Base-by-base conservation (phyloP, 495 filamentous ascomycete genomes). In the Penicillium coprophilum region DNA sequence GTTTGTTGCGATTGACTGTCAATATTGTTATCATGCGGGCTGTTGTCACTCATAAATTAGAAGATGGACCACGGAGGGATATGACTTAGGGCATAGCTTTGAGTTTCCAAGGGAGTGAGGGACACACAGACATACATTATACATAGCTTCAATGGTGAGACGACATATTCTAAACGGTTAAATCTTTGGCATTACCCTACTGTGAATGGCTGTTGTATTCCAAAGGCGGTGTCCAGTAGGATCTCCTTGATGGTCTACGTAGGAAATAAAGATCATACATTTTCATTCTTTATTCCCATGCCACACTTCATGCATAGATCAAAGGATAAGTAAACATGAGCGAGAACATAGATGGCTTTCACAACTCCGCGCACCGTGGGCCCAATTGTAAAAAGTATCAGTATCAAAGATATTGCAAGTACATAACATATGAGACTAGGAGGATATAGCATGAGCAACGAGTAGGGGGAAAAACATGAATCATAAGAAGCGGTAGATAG, bases 401-500 rank as follows among this genome's bases (percentile, higher is more conserved):
- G 27, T 20, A 30, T 20, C 20, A 41, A 45, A n/a, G 5, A 17
- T 8, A 28, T 13, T 45, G 39, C 30, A 31, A 34, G 17, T 44
- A 40, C 38, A 45, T 7, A 34, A 23, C 19, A 54, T 17, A 27
- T 10, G 23, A 34, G 23, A 32, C 24, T 23, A 49, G 8, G 17
- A 49, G 45, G 23, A 48, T 47, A 49, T 40, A 49, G 38, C 44
- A 49, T 36, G 34, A 55, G 27, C 21, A 47, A 46, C 17, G 38
- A 52, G 21, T 34, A 49, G 28, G 24, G 36, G 30, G 17, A 30
- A 55, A 40, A 50, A 44, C 28, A 55, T 46, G 36, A 47, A 47
- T 59, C 38, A 36, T 56, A 39, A 52, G 20, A 43, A 19, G 15
- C 2, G 15, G 8, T 32, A 62, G 46, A 52, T 57, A 17, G 57